Evolutionary conservation across 352 stramenopile genomes (phyloP).

Genomic region (Thalassiosira gravida): DNA sequence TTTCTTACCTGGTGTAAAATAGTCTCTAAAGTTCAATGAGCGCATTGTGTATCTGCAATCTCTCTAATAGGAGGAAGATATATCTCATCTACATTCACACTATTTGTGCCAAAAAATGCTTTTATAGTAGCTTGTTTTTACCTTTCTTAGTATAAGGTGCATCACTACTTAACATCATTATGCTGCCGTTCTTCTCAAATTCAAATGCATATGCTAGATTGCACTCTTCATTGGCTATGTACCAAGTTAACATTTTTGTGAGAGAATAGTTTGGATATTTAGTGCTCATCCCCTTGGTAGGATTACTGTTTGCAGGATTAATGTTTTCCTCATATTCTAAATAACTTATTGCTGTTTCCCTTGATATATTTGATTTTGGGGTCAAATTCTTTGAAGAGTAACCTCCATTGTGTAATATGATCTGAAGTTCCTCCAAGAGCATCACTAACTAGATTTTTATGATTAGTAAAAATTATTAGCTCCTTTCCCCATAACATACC

Average conservation of each 20-base stretch:
- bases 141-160: too few relatives aligned
- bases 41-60: constrained; percentile 12
- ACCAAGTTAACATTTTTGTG: too few relatives aligned
- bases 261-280: too few relatives aligned
- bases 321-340: constrained; percentile 18
- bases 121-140: constrained; percentile 13
- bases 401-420: constrained; percentile 43
- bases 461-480: neutral
- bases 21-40: neutral
- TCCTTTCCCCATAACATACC: neutral
- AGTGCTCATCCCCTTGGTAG: too few relatives aligned
- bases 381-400: constrained; percentile 61
- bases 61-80: constrained; percentile 22
- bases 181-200: neutral
- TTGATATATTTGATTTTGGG: constrained; percentile 48
- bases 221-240: too few relatives aligned
- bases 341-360: constrained; percentile 40
- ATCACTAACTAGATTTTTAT: constrained; percentile 27
- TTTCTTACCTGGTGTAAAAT: neutral
- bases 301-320: neutral
- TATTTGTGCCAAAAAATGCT: constrained; percentile 1
- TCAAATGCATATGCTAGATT: too few relatives aligned
- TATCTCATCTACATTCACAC: constrained; percentile 33
- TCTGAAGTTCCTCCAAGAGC: constrained; percentile 35
- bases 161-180: neutral